Percentiles rank a stretch among this genome's conserved stretches.
These are phyloP conservation scores for Postia placenta DNA, from an alignment of 768 basidiomycete genomes.

Conservation along the genomic window DNA sequence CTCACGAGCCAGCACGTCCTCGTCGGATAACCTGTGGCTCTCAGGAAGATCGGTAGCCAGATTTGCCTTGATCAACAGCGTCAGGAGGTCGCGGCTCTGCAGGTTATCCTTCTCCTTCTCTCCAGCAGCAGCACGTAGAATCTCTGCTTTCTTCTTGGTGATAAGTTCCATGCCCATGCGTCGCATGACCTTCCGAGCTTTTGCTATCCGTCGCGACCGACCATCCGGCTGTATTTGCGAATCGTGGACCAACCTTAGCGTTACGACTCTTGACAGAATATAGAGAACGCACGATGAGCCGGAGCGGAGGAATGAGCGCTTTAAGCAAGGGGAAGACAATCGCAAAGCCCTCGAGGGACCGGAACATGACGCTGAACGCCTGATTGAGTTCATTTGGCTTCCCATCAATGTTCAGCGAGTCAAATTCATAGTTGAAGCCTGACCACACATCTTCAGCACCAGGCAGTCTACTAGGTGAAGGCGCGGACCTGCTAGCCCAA, in stretches of 20 bases:
- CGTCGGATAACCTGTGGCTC: conserved; percentile 50
- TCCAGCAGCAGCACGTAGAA: conserved; percentile 21
- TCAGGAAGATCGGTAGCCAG: conserved; percentile 53
- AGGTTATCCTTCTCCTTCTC: conserved; percentile 15
- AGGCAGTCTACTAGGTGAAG: neutral
- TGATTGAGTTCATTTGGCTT: conserved; percentile 25
- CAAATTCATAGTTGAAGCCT: conserved; percentile 32
- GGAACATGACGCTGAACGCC: conserved; percentile 25
- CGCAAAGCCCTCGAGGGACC: neutral
- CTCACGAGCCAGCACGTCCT: conserved; percentile 54
- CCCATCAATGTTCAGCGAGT: conserved; percentile 22
- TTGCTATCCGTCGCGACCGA: neutral
- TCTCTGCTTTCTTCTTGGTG: conserved; percentile 27
- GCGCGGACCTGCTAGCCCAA: conserved; percentile 3
- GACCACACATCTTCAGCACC: neutral
- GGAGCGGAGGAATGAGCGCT: conserved; percentile 17
- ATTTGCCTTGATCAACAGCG: conserved; percentile 56
- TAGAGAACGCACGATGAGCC: conserved; percentile 10
- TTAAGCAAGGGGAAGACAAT: conserved; percentile 9
- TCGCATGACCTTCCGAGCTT: conserved; percentile 16
- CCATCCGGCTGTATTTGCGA: conserved; percentile 1
- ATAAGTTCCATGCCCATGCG: conserved; percentile 25
- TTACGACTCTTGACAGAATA: too few relatives aligned
- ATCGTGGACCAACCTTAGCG: neutral
- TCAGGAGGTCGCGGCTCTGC: conserved; percentile 48